Base-by-base conservation (phyloP, 768 basidiomycete species). In the Tricholoma sp. region DNA sequence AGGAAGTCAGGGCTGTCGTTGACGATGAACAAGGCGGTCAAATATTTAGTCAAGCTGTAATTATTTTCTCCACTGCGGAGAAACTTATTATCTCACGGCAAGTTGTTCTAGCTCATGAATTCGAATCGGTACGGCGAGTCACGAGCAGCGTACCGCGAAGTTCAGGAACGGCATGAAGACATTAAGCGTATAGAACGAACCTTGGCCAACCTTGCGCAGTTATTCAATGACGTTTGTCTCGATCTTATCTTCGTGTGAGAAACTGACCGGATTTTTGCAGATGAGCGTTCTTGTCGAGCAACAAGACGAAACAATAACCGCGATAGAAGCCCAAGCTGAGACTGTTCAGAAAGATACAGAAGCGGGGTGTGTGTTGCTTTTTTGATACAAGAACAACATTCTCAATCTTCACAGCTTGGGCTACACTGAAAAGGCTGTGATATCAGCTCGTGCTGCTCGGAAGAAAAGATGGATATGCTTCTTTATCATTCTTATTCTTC, bases 391-490 rank as follows among this genome's bases (percentile, higher is more conserved):
- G 29, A 29, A 14, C 9, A 5, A 27, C 49, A 39, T 58, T 53
- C 62, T 57, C 63, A 58, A 22, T 46, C 10, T 32, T 14, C 43
- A 5, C 64, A 97, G 94, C 59, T 72, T 93, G 52, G 76, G 80
- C 60, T 89, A 97, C 69, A 91, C 93, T 1, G 84, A 89, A 49
- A 90, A 89, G 66, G 96, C 95, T 6, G 89, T 98, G 53, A 77
- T 74, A 35, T 92, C 89, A 35, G 96, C 96, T 19, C 82, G 89
- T 29, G 82, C 88, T 31, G 96, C 96, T 19, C 86, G 96, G 59
- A 92, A 88, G 73, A 98, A 96, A 82, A 86, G 94, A 66, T 97
- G 94, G 94, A 95, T 96, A 69, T 98, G 95, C 75, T 96, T 96
- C 79, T 68, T 84, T 73, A 83, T 93, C 59, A 67, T 72, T 56